phyloP scores from a whole-genome alignment of 2,329 filamentous ascomycete species.

The Aureobasidium uvarum region DNA sequence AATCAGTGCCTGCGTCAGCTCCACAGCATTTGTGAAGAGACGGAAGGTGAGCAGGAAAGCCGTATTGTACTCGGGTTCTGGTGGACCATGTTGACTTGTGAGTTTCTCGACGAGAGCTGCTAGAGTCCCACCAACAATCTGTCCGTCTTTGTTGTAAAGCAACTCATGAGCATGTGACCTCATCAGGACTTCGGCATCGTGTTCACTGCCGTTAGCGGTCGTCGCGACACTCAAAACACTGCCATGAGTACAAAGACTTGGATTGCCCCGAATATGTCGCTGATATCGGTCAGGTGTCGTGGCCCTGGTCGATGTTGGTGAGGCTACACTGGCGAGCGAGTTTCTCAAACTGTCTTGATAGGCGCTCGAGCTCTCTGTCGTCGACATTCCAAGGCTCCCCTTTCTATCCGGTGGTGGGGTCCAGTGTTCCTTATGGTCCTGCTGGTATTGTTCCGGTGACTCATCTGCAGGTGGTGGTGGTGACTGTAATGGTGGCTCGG shows the following conservation, averaged over 20 bases:
- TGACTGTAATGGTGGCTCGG: slow-evolving; percentile 14
- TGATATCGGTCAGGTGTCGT: slow-evolving; percentile 71
- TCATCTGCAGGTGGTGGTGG: slow-evolving; percentile 17
- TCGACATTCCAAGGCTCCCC: slow-evolving; percentile 72
- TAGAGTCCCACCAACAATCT: slow-evolving; percentile 89
- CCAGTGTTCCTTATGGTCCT: slow-evolving; percentile 14
- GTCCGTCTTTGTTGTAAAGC: slow-evolving; percentile 89
- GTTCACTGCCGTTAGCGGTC: slow-evolving; percentile 66
- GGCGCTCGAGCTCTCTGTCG: slow-evolving; percentile 73
- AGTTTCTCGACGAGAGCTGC: slow-evolving; percentile 90
- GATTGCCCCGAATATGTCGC: slow-evolving; percentile 62
- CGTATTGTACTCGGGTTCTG: slow-evolving; percentile 86
- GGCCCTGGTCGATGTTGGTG: slow-evolving; percentile 79
- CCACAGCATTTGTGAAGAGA: slow-evolving; percentile 77
- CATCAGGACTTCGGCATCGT: slow-evolving; percentile 80
- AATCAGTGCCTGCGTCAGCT: slow-evolving; percentile 78
- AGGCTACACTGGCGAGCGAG: slow-evolving; percentile 76
- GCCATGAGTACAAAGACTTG: slow-evolving; percentile 31
- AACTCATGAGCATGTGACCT: slow-evolving; percentile 90
- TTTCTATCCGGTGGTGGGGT: slow-evolving; percentile 43
- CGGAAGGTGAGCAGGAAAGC: slow-evolving; percentile 97
- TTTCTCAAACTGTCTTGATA: slow-evolving; percentile 70
- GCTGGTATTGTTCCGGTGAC: not conserved
- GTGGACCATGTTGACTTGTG: slow-evolving; percentile 88
- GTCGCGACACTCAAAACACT: slow-evolving; percentile 56